Base-by-base conservation (phyloP, 192 early-diverging fungal species). In the Umbelopsis isabellina region DNA sequence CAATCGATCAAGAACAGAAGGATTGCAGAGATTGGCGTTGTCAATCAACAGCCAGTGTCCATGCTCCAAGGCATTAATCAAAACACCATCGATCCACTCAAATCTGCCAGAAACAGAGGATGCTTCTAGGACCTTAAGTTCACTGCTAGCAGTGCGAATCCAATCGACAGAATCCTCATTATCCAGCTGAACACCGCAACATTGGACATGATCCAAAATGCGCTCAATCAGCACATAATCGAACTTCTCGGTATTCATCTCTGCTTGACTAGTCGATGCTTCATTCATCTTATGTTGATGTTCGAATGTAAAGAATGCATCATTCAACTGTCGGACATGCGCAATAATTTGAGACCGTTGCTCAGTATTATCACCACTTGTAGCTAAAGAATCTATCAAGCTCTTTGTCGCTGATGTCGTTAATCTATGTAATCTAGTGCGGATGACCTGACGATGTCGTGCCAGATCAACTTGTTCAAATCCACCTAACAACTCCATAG, bases 1-100 rank as follows among this genome's bases (percentile, higher is more conserved):
- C 35, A 99, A 85, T 12, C 97, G 91, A 81, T 99, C 97, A 51
- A 99, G 84, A 37, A 99, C 94, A 18, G 94, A 92, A 3, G 97
- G 89, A 69, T 92, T 94, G 72, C 97, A 98, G 50, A 97, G 78
- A 70, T 99, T 99, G 41, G 95, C 96, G 70, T 97, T 96, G 76
- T 99, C 97, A 44, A 99, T 87, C 33, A 98, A 76, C 23, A 98
- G 81, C 97, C 97, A 99, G 68, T 94, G 84, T 1, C 96, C 97
- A 53, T 92, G 82, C 67, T 94, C 89, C 15, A 99, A 66, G 4
- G 97, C 95, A 35, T 92, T 87, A 30, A 99, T 91, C 6, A 99
- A 83, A 4, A 92, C 87, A 46, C 96, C 95, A 79, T 99, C 97
- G 53, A 97, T 91, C 97, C 97, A 99, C 75, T 99, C 97, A 74